A percentile compares a stretch with the other conserved stretches of the same genome.
phyloP scores from a whole-genome alignment of 768 basidiomycete species.

The Leccinum olivaceopallidum region DNA sequence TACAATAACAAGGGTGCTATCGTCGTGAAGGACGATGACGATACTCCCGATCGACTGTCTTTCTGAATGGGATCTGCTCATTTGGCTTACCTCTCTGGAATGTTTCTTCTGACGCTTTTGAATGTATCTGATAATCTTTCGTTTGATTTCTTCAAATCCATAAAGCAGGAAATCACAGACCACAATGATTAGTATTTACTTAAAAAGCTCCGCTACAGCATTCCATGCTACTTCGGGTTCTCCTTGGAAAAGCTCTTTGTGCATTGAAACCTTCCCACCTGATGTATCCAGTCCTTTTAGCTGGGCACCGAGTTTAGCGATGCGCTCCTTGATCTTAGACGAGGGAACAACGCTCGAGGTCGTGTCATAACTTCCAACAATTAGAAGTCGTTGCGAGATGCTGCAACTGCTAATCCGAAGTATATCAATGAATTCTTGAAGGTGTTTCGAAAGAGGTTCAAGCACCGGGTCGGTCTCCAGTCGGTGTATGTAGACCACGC shows the following conservation, averaged over 20 bases:
- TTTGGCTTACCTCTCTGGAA: not conserved
- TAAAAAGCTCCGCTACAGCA: conserved; percentile 13
- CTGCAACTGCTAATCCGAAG: not conserved
- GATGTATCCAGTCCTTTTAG: not conserved
- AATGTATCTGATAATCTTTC: not conserved
- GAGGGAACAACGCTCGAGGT: conserved; percentile 1
- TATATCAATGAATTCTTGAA: conserved; percentile 2
- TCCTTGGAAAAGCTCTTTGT: conserved; percentile 10
- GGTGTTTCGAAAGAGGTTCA: conserved; percentile 6
- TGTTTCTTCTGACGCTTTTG: not conserved
- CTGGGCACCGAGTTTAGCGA: not conserved
- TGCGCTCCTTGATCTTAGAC: conserved; percentile 2
- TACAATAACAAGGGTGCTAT: conserved; percentile 35
- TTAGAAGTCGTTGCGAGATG: not conserved
- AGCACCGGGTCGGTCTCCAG: conserved; percentile 15
- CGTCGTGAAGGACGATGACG: conserved; percentile 33
- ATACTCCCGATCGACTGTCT: not conserved
- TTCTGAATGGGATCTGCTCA: not conserved
- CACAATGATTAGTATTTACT: not conserved
- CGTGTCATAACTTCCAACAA: conserved; percentile 17
- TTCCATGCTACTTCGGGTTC: conserved; percentile 15
- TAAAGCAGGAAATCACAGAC: not conserved
- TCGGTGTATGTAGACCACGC: conserved; percentile 23
- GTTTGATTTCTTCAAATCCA: not conserved
- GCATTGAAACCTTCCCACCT: conserved; percentile 6